A percentile compares a stretch with the other conserved stretches of the same genome.
Conservation (phyloP, 2,329 filamentous ascomycete genomes). For the Penicillium oxalicum region DNA sequence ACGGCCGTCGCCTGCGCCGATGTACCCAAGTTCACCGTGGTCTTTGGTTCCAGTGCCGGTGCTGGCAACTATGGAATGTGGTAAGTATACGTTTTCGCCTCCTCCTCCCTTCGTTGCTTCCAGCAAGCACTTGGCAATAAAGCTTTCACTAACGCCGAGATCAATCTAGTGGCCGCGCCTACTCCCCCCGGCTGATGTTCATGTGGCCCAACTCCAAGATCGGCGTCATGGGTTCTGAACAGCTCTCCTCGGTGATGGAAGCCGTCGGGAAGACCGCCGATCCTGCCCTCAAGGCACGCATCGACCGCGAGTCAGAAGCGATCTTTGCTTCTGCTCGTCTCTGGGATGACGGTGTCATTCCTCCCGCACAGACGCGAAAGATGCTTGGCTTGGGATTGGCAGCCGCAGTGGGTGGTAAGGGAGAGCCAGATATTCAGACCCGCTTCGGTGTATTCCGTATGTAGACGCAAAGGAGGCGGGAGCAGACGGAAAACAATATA, state of each 20-base stretch:
- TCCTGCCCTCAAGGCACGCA: slow-evolving; percentile 71
- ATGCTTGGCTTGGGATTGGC: slow-evolving; percentile 68
- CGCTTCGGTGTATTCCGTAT: slow-evolving; percentile 80
- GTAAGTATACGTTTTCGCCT: slow-evolving; percentile 35
- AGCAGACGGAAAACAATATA: background rate
- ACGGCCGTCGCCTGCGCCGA: slow-evolving; percentile 90
- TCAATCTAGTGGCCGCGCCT: slow-evolving; percentile 66
- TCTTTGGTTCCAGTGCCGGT: slow-evolving; percentile 87
- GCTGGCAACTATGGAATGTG: slow-evolving; percentile 99
- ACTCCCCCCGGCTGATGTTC: slow-evolving; percentile 84
- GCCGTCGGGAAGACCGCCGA: slow-evolving; percentile 81
- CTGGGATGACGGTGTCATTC: slow-evolving; percentile 85
- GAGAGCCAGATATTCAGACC: slow-evolving; percentile 52
- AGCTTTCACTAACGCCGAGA: no score
- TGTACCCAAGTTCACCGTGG: slow-evolving; percentile 94
- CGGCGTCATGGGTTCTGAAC: slow-evolving; percentile 92
- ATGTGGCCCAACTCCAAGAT: slow-evolving; percentile 98
- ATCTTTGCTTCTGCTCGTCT: slow-evolving; percentile 80
- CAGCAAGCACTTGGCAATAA: no score
- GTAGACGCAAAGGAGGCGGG: slow-evolving; percentile 42
- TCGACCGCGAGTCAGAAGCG: slow-evolving; percentile 85
- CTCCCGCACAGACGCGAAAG: slow-evolving; percentile 66
- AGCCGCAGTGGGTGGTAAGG: slow-evolving; percentile 64
- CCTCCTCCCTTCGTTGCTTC: background rate
- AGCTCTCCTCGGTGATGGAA: slow-evolving; percentile 88